Evolutionary conservation across 495 filamentous ascomycete genomes (phyloP), one percentile per base, ranked within the genome.

Genomic region (Penicillium herquei): DNA sequence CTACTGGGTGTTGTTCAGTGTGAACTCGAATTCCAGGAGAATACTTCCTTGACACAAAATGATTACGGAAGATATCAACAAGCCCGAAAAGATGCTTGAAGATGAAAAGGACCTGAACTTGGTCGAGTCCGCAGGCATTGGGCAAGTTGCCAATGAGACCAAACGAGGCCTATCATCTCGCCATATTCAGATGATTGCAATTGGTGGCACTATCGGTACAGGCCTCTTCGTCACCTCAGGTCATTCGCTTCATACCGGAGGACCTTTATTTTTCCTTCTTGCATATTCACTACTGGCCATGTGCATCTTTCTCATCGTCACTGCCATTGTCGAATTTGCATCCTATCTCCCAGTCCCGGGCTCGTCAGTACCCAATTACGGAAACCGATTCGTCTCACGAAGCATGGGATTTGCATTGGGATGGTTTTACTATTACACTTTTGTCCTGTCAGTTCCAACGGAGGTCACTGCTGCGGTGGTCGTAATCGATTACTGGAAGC

Each of bases 401-500:
- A 75, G 78, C 21, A 65, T 85, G 7, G 83, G 80, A 7, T 85
- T 86, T 58, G 70, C 79, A 6, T 63, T 84, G 18, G 84, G 84
- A 0, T 82, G 70, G 75, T 74, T 73, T 39, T 83, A 76, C 57
- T 78, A 72, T 66, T 78, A 75, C 49, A 66, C 69, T 39, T 76
- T 68, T 61, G 82, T 86, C 51, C 90, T 94, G 56, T 71, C 86
- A 46, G 83, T 88, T 1, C 52, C 68, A 1, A 61, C 56, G 41
- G 86, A 89, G 55, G 82, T 90, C 14, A 82, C 82, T 3, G 86
- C 86, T 2, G 82, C 84, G 1, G 76, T 81, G 1, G 63, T 88
- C 12, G 81, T 90, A 44, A 85, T 91, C 14, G 73, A 83, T 41
- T 91, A 81, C 64, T 91, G 88, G 88, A 66, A 81, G 13, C 52